Evolutionary conservation across 2,329 filamentous ascomycete species (phyloP).

Genomic region (Penicillium paneum): DNA sequence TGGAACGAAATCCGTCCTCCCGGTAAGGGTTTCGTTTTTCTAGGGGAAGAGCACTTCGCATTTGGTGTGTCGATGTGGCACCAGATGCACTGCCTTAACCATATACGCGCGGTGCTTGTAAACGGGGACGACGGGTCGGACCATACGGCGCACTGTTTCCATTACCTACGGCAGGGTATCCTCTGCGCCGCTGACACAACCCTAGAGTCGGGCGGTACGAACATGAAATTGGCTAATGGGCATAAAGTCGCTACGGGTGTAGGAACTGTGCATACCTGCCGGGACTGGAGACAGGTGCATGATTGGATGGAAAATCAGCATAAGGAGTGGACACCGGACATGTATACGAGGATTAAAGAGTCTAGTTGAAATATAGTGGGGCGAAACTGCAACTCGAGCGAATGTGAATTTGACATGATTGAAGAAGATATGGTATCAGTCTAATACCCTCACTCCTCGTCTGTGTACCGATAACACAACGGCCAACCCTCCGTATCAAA

Average conservation of each 20-base stretch:
- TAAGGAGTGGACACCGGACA: background rate
- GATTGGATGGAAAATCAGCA: background rate
- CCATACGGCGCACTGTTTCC: background rate
- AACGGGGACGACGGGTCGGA: slow-evolving; percentile 1
- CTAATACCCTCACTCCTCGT: background rate
- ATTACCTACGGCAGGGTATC: background rate
- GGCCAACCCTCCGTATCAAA: slow-evolving; percentile 1
- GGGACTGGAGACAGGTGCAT: background rate
- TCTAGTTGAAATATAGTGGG: background rate
- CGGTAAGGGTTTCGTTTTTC: background rate
- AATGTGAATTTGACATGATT: background rate
- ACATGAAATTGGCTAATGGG: background rate
- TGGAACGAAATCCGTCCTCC: background rate
- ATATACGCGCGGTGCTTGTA: background rate
- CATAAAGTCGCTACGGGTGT: background rate
- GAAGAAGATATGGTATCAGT: background rate
- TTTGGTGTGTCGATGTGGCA: slow-evolving; percentile 1
- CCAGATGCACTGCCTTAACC: background rate
- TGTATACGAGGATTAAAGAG: background rate
- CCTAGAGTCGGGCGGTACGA: background rate
- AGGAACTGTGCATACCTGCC: background rate
- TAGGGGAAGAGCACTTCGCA: background rate
- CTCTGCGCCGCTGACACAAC: background rate
- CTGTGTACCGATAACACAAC: background rate
- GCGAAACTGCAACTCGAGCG: background rate